Evolutionary conservation across 257 asterid species (phyloP).

Genomic region (Solanum acaule): DNA sequence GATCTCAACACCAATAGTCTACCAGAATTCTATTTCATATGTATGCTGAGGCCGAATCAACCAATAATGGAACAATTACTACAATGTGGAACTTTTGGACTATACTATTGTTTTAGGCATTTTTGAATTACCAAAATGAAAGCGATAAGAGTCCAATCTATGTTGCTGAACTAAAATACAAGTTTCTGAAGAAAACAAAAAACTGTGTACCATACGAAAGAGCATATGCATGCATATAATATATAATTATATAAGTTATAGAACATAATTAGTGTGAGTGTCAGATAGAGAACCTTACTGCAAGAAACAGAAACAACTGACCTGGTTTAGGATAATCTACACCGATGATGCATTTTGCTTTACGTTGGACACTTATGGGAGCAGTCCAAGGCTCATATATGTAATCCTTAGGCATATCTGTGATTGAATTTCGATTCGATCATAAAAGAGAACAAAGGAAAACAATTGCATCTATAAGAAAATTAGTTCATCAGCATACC

Average conservation of each 20-base stretch:
- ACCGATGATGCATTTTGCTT: conserved; percentile 81
- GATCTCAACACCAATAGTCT: neutral
- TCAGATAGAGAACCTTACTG: neutral
- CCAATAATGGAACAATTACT: neutral
- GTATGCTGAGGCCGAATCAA: neutral
- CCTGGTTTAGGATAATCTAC: conserved; percentile 98
- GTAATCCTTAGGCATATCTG: conserved; percentile 97
- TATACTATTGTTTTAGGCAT: neutral
- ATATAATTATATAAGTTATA: neutral
- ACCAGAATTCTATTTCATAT: neutral
- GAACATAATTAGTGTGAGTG: neutral
- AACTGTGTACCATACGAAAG: neutral
- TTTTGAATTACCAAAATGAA: neutral
- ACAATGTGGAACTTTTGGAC: neutral
- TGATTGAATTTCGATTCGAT: neutral
- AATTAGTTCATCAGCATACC: conserved; percentile 30
- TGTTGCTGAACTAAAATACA: neutral
- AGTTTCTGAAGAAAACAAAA: neutral
- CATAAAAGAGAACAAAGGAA: neutral
- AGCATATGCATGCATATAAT: neutral
- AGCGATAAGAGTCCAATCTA: neutral
- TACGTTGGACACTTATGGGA: conserved; percentile 66
- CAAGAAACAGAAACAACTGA: conserved; percentile 7
- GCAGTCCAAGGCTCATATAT: conserved; percentile 97
- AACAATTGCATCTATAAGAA: neutral